Base-by-base conservation (phyloP, 2,329 filamentous ascomycete species). In the Colletotrichum caudatum region DNA sequence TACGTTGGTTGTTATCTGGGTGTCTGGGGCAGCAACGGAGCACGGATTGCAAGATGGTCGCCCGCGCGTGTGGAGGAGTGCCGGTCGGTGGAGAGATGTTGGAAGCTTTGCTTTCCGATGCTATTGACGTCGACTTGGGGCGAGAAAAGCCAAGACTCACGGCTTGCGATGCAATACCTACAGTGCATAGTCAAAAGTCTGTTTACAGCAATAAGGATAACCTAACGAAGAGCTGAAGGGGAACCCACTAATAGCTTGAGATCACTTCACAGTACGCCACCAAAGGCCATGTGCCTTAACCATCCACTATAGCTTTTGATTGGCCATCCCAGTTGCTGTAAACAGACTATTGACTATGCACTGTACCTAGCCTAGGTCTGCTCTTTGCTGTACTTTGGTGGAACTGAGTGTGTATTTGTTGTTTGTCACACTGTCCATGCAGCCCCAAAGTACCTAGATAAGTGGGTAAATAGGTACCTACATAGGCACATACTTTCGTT, bases 361-460 rank as follows among this genome's bases (percentile, higher is more conserved):
- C n/a, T 2, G 26, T 29, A 29, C 29, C 29, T 29, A 29, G 29
- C 29, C 29, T 29, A 29, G 29, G 29, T 29, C 29, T 29, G 29
- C 29, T 29, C 2, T 29, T 37, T 37, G 8, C 35, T 37, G 35
- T 26, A 20, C 41, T 44, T 44, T 44, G 23, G 35, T 41, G n/a
- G 39, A 26, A 46, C 11, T 5, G 41, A 23, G 35, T 33, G 33
- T 18, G n/a, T 39, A 56, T 46, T 65, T 70, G 54, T 70, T 66
- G 26, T 33, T 44, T 64, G 41, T 54, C 37, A 69, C 46, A 69
- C 67, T 69, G 62, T 69, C 62, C 29, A 14, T n/a, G 54, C 39
- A 46, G n/a, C 37, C 44, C 18, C 8, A 12, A n/a, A 39, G 37
- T 33, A 39, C 12, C 12, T 14, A 39, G 37, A 12, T 18, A 41